A percentile compares a stretch with the other conserved stretches of the same genome.
Evolutionary conservation across 192 early-diverging fungal species (phyloP).

Genomic region (Spizellomyces punctatus): DNA sequence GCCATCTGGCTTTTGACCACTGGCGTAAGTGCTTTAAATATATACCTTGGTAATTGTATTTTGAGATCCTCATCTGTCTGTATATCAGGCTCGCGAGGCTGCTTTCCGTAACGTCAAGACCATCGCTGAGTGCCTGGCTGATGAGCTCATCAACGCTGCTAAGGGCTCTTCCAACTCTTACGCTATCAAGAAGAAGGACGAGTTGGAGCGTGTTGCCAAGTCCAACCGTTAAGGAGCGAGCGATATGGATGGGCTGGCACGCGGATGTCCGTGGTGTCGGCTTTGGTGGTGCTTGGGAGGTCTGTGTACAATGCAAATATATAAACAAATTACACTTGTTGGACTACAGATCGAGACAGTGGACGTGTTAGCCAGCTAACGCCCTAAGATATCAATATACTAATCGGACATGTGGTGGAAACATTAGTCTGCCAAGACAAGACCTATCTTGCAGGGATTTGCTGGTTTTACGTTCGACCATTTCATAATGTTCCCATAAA

Average conservation of each 20-base stretch:
- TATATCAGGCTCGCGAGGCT: conserved; percentile 84
- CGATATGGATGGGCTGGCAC: too few species aligned
- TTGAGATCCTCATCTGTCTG: not conserved
- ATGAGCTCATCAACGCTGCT: conserved; percentile 97
- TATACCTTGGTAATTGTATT: not conserved
- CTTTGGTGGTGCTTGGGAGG: not conserved
- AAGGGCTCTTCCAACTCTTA: conserved; percentile 99
- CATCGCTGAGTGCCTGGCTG: conserved; percentile 98
- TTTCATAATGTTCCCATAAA: too few species aligned
- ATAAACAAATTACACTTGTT: too few species aligned
- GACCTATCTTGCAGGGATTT: too few species aligned
- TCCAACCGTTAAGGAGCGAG: conserved; percentile 39
- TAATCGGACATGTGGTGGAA: too few species aligned
- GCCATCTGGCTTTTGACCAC: conserved; percentile 91
- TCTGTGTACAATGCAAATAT: too few species aligned
- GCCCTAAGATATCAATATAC: too few species aligned
- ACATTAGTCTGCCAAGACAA: too few species aligned
- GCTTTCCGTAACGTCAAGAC: conserved; percentile 99
- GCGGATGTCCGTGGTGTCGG: not conserved
- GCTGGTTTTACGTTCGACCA: too few species aligned
- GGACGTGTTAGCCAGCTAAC: too few species aligned
- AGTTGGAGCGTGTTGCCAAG: conserved; percentile 90
- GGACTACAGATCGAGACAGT: too few species aligned
- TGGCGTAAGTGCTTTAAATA: conserved; percentile 63
- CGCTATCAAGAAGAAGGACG: conserved; percentile 99